These are phyloP conservation scores for Dichomitus squalens DNA, from an alignment of 1,284 basidiomycete genomes.

Conservation along the genomic window DNA sequence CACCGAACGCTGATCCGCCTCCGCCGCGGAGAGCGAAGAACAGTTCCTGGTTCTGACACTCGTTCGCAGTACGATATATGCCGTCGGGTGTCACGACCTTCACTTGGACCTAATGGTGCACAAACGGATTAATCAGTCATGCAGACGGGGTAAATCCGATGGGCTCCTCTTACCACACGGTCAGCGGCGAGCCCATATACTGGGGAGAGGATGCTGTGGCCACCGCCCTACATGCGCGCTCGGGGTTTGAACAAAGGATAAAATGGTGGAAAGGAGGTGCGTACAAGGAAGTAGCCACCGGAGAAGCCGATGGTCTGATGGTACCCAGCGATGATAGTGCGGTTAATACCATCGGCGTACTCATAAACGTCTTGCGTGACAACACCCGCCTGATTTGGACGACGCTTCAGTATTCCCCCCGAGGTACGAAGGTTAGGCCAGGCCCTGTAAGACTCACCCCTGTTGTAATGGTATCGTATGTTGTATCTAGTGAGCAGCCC, in stretches of 20 bases:
- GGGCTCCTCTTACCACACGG: slow-evolving; percentile 32
- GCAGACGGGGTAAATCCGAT: neutral
- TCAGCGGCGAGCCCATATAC: slow-evolving; percentile 42
- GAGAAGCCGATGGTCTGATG: slow-evolving; percentile 34
- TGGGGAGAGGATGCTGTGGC: slow-evolving; percentile 45
- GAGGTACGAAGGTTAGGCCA: neutral
- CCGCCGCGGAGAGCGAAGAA: slow-evolving; percentile 36
- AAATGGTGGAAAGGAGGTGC: neutral
- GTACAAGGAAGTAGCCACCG: slow-evolving; percentile 35
- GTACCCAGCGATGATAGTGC: slow-evolving; percentile 37
- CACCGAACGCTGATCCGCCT: slow-evolving; percentile 35
- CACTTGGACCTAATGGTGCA: slow-evolving; percentile 19
- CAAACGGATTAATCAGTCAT: neutral
- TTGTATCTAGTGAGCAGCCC: slow-evolving; percentile 21
- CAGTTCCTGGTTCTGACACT: slow-evolving; percentile 38
- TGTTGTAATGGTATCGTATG: slow-evolving; percentile 31
- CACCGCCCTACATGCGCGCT: slow-evolving; percentile 43
- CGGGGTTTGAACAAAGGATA: neutral
- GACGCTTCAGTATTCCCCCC: neutral
- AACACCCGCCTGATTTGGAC: slow-evolving; percentile 27
- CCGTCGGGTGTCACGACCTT: slow-evolving; percentile 37
- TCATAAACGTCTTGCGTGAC: slow-evolving; percentile 33
- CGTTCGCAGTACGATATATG: slow-evolving; percentile 33
- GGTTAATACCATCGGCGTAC: slow-evolving; percentile 35
- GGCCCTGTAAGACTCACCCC: slow-evolving; percentile 25